Percentiles rank a stretch among this genome's conserved stretches.
Conservation (phyloP, 1,139 yeast genomes). For the Geotrichum europaeum region DNA sequence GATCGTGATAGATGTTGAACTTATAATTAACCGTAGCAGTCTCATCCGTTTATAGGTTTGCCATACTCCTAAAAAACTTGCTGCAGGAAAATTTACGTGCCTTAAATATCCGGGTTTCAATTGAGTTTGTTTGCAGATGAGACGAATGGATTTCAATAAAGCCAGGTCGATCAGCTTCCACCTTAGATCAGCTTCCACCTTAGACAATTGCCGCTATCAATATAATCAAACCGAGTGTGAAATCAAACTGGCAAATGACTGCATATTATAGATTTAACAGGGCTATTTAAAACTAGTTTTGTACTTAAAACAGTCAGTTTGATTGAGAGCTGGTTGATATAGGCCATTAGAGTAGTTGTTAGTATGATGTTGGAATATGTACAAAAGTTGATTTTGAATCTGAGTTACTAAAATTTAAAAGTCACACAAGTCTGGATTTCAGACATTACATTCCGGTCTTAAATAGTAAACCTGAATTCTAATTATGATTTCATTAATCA, state of each 20-base stretch:
- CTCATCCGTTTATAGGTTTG: no score
- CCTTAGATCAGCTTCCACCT: not conserved
- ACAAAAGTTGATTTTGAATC: no score
- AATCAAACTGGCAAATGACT: no score
- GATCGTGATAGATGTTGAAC: not conserved
- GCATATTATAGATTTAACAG: not conserved
- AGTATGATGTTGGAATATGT: no score
- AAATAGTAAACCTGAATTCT: no score
- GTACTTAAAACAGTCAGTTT: not conserved
- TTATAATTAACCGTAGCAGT: no score
- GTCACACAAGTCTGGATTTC: no score
- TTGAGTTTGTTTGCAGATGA: not conserved
- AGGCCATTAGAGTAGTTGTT: not conserved
- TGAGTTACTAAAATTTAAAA: no score
- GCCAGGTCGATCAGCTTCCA: not conserved
- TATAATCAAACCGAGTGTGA: not conserved
- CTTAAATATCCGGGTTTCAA: not conserved
- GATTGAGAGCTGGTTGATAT: not conserved
- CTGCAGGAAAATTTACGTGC: no score
- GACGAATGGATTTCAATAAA: not conserved
- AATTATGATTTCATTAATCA: no score
- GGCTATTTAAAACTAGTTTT: not conserved
- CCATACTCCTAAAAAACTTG: no score
- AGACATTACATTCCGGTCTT: no score
- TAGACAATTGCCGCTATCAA: not conserved